These are phyloP conservation scores for Arabidopsis lyrata DNA, from an alignment of 441 rosid species.

Conservation along the genomic window DNA sequence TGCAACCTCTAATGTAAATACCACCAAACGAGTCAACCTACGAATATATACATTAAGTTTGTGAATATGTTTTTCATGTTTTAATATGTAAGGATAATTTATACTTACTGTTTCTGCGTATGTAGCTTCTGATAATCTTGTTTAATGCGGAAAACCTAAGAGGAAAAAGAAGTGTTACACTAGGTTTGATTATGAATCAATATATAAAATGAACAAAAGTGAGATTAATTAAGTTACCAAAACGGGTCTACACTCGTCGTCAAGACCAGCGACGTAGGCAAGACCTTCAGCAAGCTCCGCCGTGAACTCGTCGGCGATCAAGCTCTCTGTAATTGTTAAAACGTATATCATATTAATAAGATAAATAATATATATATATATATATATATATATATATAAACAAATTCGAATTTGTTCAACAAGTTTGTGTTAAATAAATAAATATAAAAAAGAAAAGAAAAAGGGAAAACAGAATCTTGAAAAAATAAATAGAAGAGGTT, in stretches of 20 bases:
- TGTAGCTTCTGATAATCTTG: conserved; percentile 85
- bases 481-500: conserved; percentile 37
- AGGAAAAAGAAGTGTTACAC: neutral
- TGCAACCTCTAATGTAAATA: conserved; percentile 91
- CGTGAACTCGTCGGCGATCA: conserved; percentile 98
- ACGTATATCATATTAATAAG: no score
- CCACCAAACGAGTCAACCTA: conserved; percentile 85
- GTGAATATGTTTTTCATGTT: neutral
- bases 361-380: no score
- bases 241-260: conserved; percentile 90
- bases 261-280: conserved; percentile 93
- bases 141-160: conserved; percentile 86
- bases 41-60: neutral
- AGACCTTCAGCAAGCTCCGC: conserved; percentile 87
- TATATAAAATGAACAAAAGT: neutral
- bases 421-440: no score
- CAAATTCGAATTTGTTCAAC: no score
- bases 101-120: conserved; percentile 84
- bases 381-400: no score
- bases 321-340: conserved; percentile 50
- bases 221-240: conserved; percentile 53
- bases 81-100: neutral
- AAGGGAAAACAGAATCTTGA: conserved; percentile 31
- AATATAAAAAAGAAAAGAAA: neutral
- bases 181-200: conserved; percentile 4